phyloP scores from a whole-genome alignment of 495 filamentous ascomycete species.

The Aspergillus bridgeri region DNA sequence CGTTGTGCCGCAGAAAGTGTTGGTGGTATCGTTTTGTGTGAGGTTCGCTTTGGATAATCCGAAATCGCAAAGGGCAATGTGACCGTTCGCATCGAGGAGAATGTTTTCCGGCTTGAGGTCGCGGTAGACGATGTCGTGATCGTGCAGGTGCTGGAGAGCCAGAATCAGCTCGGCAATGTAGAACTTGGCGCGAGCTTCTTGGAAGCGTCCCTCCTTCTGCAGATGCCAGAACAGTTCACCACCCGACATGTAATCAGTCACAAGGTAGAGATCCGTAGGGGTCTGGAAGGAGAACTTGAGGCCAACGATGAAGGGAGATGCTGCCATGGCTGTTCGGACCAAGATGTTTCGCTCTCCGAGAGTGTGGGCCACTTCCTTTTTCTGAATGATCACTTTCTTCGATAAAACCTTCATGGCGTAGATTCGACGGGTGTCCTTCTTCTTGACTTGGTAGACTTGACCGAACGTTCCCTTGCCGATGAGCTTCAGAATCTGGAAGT shows the following conservation, averaged over 20 bases:
- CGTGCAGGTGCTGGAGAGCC: slow-evolving; percentile 90
- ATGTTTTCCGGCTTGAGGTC: slow-evolving; percentile 89
- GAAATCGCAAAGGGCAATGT: slow-evolving; percentile 84
- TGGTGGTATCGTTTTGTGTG: slow-evolving; percentile 93
- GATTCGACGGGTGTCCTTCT: slow-evolving; percentile 92
- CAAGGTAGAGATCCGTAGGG: slow-evolving; percentile 90
- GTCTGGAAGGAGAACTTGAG: slow-evolving; percentile 99
- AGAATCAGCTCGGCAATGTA: slow-evolving; percentile 98
- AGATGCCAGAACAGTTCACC: slow-evolving; percentile 98
- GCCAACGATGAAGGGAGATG: slow-evolving; percentile 96
- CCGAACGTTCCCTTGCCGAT: slow-evolving; percentile 99
- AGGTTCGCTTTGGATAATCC: slow-evolving; percentile 96
- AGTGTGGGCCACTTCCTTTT: slow-evolving; percentile 98
- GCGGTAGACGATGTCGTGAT: slow-evolving; percentile 96
- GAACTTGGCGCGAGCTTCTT: slow-evolving; percentile 93
- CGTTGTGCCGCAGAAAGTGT: slow-evolving; percentile 97
- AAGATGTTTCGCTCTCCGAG: slow-evolving; percentile 96
- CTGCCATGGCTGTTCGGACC: slow-evolving; percentile 89
- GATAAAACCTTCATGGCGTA: slow-evolving; percentile 99
- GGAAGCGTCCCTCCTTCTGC: slow-evolving; percentile 94
- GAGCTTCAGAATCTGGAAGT: slow-evolving; percentile 92
- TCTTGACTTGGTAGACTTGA: slow-evolving; percentile 99
- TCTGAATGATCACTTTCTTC: slow-evolving; percentile 99
- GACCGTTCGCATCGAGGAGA: slow-evolving; percentile 76
- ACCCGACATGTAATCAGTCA: slow-evolving; percentile 99